Percentiles rank a stretch among this genome's conserved stretches.
These are phyloP conservation scores for Sporothrix mexicana DNA, from an alignment of 2,329 filamentous ascomycete genomes.

Conservation along the genomic window DNA sequence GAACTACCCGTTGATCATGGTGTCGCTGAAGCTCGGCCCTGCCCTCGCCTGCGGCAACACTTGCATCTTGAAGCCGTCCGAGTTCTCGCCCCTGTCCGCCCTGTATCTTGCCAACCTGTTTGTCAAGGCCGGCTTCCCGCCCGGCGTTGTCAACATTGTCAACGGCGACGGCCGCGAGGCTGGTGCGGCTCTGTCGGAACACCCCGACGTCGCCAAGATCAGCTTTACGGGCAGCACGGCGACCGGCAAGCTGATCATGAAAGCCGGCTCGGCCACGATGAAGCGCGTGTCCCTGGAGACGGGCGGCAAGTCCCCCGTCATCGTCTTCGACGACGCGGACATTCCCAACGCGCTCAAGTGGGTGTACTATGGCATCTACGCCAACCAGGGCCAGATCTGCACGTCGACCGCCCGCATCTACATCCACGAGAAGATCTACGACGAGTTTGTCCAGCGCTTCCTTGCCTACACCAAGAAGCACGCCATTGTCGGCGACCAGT, in stretches of 20 bases:
- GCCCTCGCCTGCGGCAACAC: slow-evolving; percentile 66
- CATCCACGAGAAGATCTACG: slow-evolving; percentile 65
- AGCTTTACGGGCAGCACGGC: slow-evolving; percentile 74
- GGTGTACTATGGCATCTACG: slow-evolving; percentile 59
- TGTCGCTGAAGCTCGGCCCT: slow-evolving; percentile 73
- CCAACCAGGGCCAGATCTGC: slow-evolving; percentile 75
- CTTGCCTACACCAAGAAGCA: slow-evolving; percentile 46
- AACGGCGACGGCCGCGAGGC: slow-evolving; percentile 70
- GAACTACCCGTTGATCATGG: slow-evolving; percentile 75
- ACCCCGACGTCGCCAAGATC: slow-evolving; percentile 71
- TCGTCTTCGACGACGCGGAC: slow-evolving; percentile 66
- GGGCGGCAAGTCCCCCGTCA: slow-evolving; percentile 63
- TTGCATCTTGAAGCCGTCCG: slow-evolving; percentile 65
- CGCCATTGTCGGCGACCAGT: slow-evolving; percentile 64
- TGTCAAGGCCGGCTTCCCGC: slow-evolving; percentile 73
- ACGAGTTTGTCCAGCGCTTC: slow-evolving; percentile 63
- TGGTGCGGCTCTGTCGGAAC: slow-evolving; percentile 69
- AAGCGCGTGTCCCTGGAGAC: slow-evolving; percentile 66
- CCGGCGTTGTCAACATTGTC: slow-evolving; percentile 74
- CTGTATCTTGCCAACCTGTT: slow-evolving; percentile 67
- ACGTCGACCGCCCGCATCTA: slow-evolving; percentile 76
- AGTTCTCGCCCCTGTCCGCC: slow-evolving; percentile 65
- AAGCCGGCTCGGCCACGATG: slow-evolving; percentile 63
- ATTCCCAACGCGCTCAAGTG: slow-evolving; percentile 66
- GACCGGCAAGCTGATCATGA: slow-evolving; percentile 71